Percentiles rank a stretch among this genome's conserved stretches.
These are phyloP conservation scores for Pseudonectria buxi DNA, from an alignment of 2,329 filamentous ascomycete genomes.

Conservation along the genomic window DNA sequence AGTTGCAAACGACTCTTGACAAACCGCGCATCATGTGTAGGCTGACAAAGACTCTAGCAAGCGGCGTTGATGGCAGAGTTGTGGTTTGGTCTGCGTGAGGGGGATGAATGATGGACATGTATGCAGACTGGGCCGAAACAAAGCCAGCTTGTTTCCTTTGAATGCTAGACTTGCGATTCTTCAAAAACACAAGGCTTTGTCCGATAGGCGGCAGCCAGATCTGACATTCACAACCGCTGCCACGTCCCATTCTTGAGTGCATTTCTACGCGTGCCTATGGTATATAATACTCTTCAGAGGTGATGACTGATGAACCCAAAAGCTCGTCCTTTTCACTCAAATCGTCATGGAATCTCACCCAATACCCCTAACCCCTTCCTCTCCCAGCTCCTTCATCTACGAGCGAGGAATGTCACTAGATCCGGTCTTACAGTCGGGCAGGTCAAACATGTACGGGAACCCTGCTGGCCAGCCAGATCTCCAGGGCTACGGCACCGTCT, in stretches of 20 bases:
- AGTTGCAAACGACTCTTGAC: slow-evolving; percentile 32
- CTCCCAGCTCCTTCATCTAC: slow-evolving; percentile 4
- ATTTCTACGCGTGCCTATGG: no score
- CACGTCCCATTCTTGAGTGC: no score
- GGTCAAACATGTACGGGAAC: not conserved
- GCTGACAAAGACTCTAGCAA: slow-evolving; percentile 45
- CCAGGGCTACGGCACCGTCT: no score
- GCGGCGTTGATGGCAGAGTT: slow-evolving; percentile 74
- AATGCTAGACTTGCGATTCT: not conserved
- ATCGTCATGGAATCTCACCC: not conserved
- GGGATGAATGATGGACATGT: not conserved
- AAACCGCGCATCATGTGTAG: slow-evolving; percentile 4
- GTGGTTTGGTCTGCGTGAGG: slow-evolving; percentile 69
- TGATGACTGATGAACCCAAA: no score
- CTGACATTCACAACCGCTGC: no score
- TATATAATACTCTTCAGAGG: no score
- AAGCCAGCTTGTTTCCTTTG: not conserved
- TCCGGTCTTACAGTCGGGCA: no score
- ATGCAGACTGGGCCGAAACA: not conserved
- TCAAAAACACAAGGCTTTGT: no score
- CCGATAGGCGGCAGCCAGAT: no score
- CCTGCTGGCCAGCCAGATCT: not conserved
- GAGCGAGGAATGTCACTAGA: not conserved
- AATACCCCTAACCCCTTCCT: not conserved
- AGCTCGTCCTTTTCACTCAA: not conserved